phyloP scores from a whole-genome alignment of 805 yeast genomes.

The Yarrowia sp. region DNA sequence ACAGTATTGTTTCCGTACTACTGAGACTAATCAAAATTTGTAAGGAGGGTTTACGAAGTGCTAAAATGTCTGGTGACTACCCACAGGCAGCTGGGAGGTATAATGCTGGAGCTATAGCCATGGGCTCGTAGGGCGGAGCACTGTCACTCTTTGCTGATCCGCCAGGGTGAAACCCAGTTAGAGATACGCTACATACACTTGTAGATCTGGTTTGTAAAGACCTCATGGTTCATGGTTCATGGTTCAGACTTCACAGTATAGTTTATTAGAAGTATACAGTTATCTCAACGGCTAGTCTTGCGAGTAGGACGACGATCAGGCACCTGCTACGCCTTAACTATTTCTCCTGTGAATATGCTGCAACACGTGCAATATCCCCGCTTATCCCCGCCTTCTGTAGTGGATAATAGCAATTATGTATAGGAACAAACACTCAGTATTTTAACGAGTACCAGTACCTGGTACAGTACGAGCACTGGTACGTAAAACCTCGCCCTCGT shows the following conservation, averaged over 20 bases:
- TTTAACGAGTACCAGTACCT: too few relatives aligned
- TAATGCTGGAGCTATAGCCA: not conserved
- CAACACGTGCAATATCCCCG: not conserved
- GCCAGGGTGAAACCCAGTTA: not conserved
- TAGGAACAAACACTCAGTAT: too few relatives aligned
- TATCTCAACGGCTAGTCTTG: constrained; percentile 4
- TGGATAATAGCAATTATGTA: not conserved
- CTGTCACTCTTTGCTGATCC: too few relatives aligned
- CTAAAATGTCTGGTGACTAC: not conserved
- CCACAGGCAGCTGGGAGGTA: not conserved
- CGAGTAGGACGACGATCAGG: constrained; percentile 4
- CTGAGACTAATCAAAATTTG: not conserved
- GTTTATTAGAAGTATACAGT: not conserved
- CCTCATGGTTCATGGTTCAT: not conserved
- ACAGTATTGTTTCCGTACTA: not conserved
- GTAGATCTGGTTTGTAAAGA: not conserved
- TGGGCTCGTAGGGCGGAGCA: not conserved
- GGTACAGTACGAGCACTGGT: too few relatives aligned
- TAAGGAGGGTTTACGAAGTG: not conserved
- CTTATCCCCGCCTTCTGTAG: not conserved
- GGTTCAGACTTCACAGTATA: not conserved
- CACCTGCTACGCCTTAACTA: not conserved
- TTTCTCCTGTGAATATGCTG: not conserved
- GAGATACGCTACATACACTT: too few relatives aligned
- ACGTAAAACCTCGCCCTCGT: too few relatives aligned